A percentile compares a stretch with the other conserved stretches of the same genome.
These are phyloP conservation scores for Rhodotorula sp. DNA, from an alignment of 1,284 basidiomycete species.

Conservation along the genomic window DNA sequence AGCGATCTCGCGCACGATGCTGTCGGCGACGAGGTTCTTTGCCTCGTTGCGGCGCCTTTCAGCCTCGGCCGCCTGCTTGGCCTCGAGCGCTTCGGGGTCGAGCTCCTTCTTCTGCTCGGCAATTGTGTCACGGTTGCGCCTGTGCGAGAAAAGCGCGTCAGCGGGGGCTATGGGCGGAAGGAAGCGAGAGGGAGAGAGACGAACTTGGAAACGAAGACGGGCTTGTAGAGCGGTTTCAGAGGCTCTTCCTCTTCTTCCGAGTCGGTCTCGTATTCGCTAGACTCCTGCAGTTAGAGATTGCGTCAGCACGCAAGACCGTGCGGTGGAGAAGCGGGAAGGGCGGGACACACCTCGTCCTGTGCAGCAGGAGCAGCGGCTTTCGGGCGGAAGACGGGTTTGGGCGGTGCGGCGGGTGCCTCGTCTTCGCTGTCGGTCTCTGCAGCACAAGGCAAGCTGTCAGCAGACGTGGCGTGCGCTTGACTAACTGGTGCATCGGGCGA, in stretches of 20 bases:
- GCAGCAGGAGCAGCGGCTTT: conserved; percentile 41
- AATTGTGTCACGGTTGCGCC: conserved; percentile 39
- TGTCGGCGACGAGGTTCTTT: conserved; percentile 83
- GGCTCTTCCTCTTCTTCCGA: conserved; percentile 57
- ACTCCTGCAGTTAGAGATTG: conserved; percentile 2
- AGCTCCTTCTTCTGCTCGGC: conserved; percentile 26
- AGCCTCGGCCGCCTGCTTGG: conserved; percentile 58
- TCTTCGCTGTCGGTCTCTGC: conserved; percentile 38
- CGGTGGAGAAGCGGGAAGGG: background rate
- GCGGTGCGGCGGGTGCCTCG: conserved; percentile 51
- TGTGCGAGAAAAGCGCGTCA: conserved; percentile 57
- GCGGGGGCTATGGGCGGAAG: background rate
- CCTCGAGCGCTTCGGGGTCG: conserved; percentile 56
- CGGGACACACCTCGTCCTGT: conserved; percentile 36
- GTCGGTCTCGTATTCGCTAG: conserved; percentile 59
- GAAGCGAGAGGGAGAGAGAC: conserved; percentile 44
- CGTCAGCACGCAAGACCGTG: background rate
- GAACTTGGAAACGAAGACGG: conserved; percentile 87
- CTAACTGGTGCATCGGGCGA: background rate
- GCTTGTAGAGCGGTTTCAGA: conserved; percentile 67
- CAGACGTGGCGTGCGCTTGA: too few relatives aligned
- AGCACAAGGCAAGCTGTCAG: background rate
- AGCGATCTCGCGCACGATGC: conserved; percentile 75
- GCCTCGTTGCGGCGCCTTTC: conserved; percentile 62
- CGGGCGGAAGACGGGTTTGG: conserved; percentile 44